Conservation (phyloP, 148 eudicot genomes). For the Vaccinium macrocarpon region DNA sequence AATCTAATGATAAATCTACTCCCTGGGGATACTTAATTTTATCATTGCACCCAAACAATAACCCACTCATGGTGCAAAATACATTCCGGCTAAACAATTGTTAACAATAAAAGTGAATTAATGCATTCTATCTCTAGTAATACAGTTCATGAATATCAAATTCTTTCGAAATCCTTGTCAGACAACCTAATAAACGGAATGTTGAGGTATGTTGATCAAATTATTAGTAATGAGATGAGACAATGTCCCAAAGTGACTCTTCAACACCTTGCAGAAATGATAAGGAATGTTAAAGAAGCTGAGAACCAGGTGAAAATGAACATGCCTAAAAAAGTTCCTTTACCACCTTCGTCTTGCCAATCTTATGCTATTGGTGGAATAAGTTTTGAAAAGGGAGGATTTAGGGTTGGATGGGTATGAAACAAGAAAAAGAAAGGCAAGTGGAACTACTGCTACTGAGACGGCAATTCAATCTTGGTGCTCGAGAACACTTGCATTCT, state of each 20-base stretch:
- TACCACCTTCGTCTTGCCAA: neutral
- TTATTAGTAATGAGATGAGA: too few species aligned
- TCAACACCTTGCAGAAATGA: too few species aligned
- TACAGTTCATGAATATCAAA: neutral
- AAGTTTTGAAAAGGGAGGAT: neutral
- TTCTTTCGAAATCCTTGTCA: neutral
- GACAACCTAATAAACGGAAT: neutral
- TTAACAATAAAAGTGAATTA: neutral
- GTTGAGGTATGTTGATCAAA: neutral
- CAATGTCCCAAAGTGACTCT: too few species aligned
- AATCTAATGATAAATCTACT: neutral
- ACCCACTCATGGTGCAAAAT: constrained; percentile 2
- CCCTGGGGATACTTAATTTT: neutral
- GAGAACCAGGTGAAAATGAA: too few species aligned
- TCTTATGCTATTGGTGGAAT: neutral
- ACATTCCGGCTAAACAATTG: neutral
- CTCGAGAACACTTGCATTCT: neutral
- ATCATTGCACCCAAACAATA: neutral
- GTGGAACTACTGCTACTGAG: neutral
- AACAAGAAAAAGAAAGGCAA: neutral
- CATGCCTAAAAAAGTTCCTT: neutral
- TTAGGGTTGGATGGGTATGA: neutral
- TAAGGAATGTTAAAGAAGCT: too few species aligned
- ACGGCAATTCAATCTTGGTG: neutral
- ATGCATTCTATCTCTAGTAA: neutral